phyloP scores from a whole-genome alignment of 2,329 filamentous ascomycete species.

The Paecilomyces variotii region DNA sequence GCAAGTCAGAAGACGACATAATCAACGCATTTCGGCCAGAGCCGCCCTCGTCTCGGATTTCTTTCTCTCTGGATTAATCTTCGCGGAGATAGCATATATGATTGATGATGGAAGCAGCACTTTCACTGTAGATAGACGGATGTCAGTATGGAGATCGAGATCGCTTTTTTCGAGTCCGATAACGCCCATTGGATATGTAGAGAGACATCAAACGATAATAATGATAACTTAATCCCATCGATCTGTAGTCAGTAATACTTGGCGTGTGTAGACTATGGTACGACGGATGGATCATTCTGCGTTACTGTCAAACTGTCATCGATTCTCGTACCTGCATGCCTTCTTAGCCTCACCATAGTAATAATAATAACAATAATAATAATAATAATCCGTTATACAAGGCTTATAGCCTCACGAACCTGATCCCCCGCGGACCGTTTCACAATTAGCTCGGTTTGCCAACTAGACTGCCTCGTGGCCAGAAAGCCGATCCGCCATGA shows the following conservation, averaged over 20 bases:
- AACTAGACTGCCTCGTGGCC: neutral
- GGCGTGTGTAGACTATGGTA: neutral
- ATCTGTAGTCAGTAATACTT: neutral
- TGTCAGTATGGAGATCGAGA: neutral
- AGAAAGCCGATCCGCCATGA: neutral
- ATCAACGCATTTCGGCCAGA: neutral
- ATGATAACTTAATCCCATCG: too few relatives aligned
- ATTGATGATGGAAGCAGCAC: neutral
- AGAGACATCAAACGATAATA: neutral
- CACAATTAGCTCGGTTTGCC: neutral
- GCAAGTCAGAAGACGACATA: neutral
- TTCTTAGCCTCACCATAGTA: neutral
- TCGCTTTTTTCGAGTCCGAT: too few relatives aligned
- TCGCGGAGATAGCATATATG: neutral
- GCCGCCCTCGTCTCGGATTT: neutral
- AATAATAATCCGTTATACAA: neutral
- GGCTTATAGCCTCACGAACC: neutral
- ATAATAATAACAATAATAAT: neutral
- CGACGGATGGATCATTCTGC: neutral
- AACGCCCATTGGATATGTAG: neutral
- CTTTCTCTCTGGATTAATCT: neutral
- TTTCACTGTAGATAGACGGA: neutral
- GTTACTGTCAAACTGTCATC: neutral
- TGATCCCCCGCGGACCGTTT: neutral
- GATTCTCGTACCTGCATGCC: neutral